Evolutionary conservation across 768 basidiomycete genomes (phyloP).

Genomic region (Lactifluus volemus): DNA sequence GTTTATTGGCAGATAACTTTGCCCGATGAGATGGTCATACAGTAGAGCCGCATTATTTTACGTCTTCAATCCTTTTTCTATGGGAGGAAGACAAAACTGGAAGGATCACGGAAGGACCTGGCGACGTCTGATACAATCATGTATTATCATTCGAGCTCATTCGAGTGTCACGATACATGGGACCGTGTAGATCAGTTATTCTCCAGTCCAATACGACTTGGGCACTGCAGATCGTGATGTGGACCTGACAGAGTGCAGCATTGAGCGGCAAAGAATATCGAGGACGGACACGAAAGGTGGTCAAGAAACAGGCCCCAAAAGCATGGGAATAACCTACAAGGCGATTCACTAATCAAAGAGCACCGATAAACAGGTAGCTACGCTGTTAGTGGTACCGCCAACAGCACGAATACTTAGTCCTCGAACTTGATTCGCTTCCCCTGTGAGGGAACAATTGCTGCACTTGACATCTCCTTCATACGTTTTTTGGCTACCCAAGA

Average conservation of each 20-base stretch:
- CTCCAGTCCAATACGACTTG: not conserved
- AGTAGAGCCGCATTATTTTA: not conserved
- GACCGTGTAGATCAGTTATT: not conserved
- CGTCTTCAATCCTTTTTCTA: too few relatives aligned
- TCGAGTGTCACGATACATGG: not conserved
- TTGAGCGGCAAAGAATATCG: not conserved
- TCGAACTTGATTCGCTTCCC: conserved; percentile 79
- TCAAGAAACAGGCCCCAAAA: not conserved
- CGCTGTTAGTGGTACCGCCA: not conserved
- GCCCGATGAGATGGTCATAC: not conserved
- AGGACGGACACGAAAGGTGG: not conserved
- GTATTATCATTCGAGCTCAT: not conserved
- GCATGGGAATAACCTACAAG: not conserved
- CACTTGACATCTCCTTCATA: conserved; percentile 59
- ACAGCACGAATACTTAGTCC: conserved; percentile 2
- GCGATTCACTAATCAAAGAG: not conserved
- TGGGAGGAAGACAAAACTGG: not conserved
- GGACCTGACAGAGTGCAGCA: not conserved
- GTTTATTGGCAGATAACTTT: not conserved
- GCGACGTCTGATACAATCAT: not conserved
- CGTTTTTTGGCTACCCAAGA: conserved; percentile 94
- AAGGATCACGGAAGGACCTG: not conserved
- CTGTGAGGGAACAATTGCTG: conserved; percentile 54
- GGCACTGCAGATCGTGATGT: not conserved
- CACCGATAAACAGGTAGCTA: not conserved